Conservation (phyloP, 768 basidiomycete species). For the Brasilioporus rufonigricans region DNA sequence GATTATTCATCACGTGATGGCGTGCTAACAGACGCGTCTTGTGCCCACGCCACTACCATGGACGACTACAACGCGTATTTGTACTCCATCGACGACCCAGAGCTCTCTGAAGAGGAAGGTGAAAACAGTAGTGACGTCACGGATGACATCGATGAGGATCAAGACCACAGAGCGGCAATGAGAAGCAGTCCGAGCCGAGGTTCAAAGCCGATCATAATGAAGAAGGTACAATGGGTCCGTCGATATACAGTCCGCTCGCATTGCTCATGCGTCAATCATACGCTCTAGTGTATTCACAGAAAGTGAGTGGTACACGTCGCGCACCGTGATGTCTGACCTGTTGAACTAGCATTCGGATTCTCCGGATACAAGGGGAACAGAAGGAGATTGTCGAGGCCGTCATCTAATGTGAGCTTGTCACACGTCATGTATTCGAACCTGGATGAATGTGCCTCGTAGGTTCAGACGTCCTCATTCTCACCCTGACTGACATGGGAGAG, state of each 20-base stretch:
- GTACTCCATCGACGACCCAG: too few relatives aligned
- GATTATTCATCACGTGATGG: too few relatives aligned
- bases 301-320: conserved; percentile 13
- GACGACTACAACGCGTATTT: too few relatives aligned
- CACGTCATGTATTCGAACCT: neutral
- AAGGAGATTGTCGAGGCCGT: too few relatives aligned
- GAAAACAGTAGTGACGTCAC: too few relatives aligned
- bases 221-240: conserved; percentile 17
- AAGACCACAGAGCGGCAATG: neutral
- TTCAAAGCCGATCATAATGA: neutral
- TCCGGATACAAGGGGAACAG: conserved; percentile 63
- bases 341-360: conserved; percentile 64
- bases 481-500: conserved; percentile 90
- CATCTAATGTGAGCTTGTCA: conserved; percentile 44
- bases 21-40: too few relatives aligned
- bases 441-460: conserved; percentile 38
- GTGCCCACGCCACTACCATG: too few relatives aligned
- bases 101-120: too few relatives aligned
- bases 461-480: conserved; percentile 72
- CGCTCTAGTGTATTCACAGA: conserved; percentile 23
- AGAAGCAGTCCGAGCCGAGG: neutral
- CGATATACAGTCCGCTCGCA: neutral
- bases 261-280: neutral
- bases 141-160: too few relatives aligned
- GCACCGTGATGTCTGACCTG: neutral